Evolutionary conservation across 2,329 filamentous ascomycete species (phyloP), one percentile per base, ranked within the genome.

Genomic region (Epichloe amarillans): DNA sequence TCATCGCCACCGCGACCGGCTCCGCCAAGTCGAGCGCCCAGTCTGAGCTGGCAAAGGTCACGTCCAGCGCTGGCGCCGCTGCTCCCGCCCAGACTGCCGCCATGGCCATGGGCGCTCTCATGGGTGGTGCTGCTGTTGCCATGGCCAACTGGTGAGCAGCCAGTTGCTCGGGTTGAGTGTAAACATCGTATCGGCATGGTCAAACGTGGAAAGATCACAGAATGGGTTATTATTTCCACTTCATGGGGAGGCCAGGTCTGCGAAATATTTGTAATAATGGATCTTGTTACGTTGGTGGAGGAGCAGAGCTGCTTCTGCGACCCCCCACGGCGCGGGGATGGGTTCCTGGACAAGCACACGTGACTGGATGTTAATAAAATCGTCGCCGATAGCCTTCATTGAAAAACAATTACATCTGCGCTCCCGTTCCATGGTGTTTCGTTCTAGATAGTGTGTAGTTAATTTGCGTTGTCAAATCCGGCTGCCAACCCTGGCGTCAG

Each of bases 101-200:
- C 30, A 56, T 74, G 41, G 72, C 67, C 19, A 61, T 75, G 45
- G 72, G 72, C 35, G 72, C 71, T 23, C 63, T 75, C 52, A 61
- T 74, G 46, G 73, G 72, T 23, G 73, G 72, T 57, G 71, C 69
- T 3, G 73, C 70, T 47, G 52, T 72, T 47, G 55, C 73, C 38
- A 43, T 43, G 46, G 66, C 61, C 58, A 73, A 73, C 64, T 51
- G 74, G 58, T 75, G 72, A 66, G 21, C 17, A 1, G 33, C 3
- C 41, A 4, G 2, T 30, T 30, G 8, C 26, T 10, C 0, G 0
- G 8, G 8, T 10, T 30, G 8, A 4, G 26, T 10, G 26, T 30
- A 10, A 1, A 30, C 8, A 30, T 30, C 0, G 1, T 0, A 4
- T 30, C 3, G 26, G 2, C 26, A 4, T 30, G 26, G 26, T 30